Base-by-base conservation (phyloP, 768 basidiomycete genomes). In the Cystoderma amianthinum region DNA sequence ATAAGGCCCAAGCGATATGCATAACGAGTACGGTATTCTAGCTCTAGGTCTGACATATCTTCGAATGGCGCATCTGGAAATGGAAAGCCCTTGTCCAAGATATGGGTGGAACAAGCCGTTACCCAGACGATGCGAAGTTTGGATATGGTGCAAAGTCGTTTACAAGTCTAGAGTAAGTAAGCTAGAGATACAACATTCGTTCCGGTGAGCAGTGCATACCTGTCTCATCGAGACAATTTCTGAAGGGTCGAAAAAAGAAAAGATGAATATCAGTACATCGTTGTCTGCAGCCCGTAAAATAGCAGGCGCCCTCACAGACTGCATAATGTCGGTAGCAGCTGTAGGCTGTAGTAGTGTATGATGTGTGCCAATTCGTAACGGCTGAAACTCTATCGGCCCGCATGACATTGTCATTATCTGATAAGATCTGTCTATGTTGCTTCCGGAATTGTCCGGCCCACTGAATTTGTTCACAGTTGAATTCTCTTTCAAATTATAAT, bases 71-170 rank as follows among this genome's bases (percentile, higher is more conserved):
- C 44, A 4, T 55, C 48, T 1, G 74, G 67, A 45, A 80, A 83
- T 0, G 82, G 80, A 42, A 70, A 72, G 0, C 71, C 70, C 17
- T 55, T 56, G 5, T 49, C 42, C 2, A 77, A 53, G 37, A 83
- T 65, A 34, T 73, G 64, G 36, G 43, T 55, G 13, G 47, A 50
- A 49, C 69, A 75, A 13, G 69, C 72, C 33, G 69, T 69, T 12
- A 63, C 65, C 82, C 82, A 85, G 10, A 83, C 68, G 42, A 72
- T 65, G 35, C 69, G 73, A 18, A 74, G 60, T 4, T 53, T 56
- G 1, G 76, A 72, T n/a, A 80, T 44, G 7, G 49, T 41, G 28
- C 54, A 51, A 21, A 83, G 50, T n/a, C 65, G 64, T 48, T 57
- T 72, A 46, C 74, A 83, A 40, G 69, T 71, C 78, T 82, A 47